Evolutionary conservation across 2,329 filamentous ascomycete genomes (phyloP).

Genomic region (Fonsecaea monophora): DNA sequence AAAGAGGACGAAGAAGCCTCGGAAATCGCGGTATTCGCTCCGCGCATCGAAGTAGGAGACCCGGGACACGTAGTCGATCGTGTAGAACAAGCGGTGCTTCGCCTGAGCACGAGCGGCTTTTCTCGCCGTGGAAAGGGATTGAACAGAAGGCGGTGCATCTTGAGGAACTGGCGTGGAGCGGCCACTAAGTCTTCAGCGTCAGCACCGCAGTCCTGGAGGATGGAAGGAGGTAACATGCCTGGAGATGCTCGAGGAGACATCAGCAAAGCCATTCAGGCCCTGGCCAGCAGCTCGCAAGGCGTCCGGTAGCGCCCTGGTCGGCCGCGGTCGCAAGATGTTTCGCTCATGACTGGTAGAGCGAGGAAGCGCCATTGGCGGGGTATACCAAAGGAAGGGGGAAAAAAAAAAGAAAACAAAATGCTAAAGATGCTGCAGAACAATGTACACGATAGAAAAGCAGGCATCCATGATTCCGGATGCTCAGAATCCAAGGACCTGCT

Average conservation of each 20-base stretch:
- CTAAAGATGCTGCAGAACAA: constrained; percentile 9
- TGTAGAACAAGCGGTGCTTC: constrained; percentile 85
- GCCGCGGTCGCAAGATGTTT: constrained; percentile 36
- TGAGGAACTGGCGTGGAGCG: constrained; percentile 81
- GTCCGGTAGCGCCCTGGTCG: constrained; percentile 29
- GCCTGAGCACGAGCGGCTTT: constrained; percentile 83
- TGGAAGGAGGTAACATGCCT: constrained; percentile 43
- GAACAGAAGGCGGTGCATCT: constrained; percentile 91
- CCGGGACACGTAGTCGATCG: constrained; percentile 86
- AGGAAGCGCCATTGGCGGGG: constrained; percentile 22
- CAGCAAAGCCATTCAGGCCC: constrained; percentile 40
- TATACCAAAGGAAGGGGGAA: neutral
- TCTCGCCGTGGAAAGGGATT: constrained; percentile 82
- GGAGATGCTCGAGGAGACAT: constrained; percentile 45
- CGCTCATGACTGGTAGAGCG: constrained; percentile 26
- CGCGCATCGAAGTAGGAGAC: constrained; percentile 94
- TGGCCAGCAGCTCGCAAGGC: constrained; percentile 38
- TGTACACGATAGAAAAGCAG: constrained; percentile 8
- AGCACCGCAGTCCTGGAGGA: constrained; percentile 6
- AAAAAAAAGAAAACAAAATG: neutral
- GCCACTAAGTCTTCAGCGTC: constrained; percentile 61
- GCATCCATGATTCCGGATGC: constrained; percentile 18
- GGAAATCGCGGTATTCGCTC: constrained; percentile 91
- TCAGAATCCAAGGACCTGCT: constrained; percentile 5
- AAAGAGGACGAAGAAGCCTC: constrained; percentile 97